Conservation (phyloP, 495 filamentous ascomycete species). For the Rusavskia elegans region DNA sequence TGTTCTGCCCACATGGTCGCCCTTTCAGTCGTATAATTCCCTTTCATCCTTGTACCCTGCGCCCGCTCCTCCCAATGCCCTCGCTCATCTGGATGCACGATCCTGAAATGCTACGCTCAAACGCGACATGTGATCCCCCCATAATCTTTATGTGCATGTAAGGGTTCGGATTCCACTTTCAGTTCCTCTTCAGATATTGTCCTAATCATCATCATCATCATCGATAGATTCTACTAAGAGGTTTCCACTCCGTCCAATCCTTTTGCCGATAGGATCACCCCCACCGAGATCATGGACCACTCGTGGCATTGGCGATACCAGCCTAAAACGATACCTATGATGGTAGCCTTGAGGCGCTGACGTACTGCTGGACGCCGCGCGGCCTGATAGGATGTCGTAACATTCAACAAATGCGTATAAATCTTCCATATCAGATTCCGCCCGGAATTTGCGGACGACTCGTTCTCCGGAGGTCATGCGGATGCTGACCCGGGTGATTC, state of each 20-base stretch:
- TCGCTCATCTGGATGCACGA: background rate
- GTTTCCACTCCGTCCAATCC: slow-evolving; percentile 72
- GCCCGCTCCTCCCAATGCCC: too few species aligned
- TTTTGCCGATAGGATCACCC: slow-evolving; percentile 46
- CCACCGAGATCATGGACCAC: slow-evolving; percentile 54
- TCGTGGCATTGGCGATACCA: slow-evolving; percentile 72
- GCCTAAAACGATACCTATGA: slow-evolving; percentile 64
- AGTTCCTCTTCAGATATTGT: slow-evolving; percentile 22
- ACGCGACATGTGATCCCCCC: background rate
- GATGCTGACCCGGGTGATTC: slow-evolving; percentile 65
- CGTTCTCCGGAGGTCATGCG: slow-evolving; percentile 58
- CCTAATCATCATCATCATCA: slow-evolving; percentile 38
- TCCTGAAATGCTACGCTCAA: background rate
- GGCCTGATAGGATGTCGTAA: slow-evolving; percentile 43
- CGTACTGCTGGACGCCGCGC: slow-evolving; percentile 15
- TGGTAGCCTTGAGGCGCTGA: slow-evolving; percentile 49
- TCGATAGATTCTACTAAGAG: slow-evolving; percentile 64
- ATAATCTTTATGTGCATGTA: background rate
- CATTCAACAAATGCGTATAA: slow-evolving; percentile 96
- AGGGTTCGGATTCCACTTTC: slow-evolving; percentile 1
- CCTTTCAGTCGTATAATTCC: too few species aligned
- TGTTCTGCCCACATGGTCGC: too few species aligned
- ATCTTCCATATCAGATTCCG: slow-evolving; percentile 58
- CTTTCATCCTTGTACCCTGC: too few species aligned
- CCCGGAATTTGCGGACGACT: slow-evolving; percentile 56